Evolutionary conservation across 1,139 yeast species (phyloP), one percentile per base, ranked within the genome.

Genomic region (Nakaseomyces nivariensis): DNA sequence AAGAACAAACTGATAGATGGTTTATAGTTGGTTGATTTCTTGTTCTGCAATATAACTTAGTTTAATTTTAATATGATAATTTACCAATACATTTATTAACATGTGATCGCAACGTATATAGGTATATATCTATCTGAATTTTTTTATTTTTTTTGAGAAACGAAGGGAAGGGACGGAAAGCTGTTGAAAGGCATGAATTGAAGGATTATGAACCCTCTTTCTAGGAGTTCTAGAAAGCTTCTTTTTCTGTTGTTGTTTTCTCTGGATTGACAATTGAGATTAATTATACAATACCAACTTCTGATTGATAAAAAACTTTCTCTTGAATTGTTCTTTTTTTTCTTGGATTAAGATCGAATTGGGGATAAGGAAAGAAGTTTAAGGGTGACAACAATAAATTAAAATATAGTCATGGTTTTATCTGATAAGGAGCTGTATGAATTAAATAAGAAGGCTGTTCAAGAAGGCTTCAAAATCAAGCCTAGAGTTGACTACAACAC

Each of bases 401-500:
- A 47, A n/a, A 33, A 37, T 29, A 37, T n/a, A 45, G 46, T 43
- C 25, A 61, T 61, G 65, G 60, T 54, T 46, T 52, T 63, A 42
- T 63, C 72, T 33, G 72, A 71, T 56, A 65, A 67, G 56, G 72
- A 71, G 58, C 55, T 71, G 56, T 71, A 64, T 67, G 96, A 87
- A 60, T 75, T 89, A 65, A 89, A 89, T 77, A 87, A 88, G 70
- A 80, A 82, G 68, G 97, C 97, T 48, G 97, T 83, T 51, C 85
- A 92, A 52, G 85, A 87, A 67, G 94, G 95, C 59, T 88, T 88
- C 74, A 82, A 85, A 58, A 82, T 89, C 65, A 83, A 86, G 67
- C 97, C 97, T 55, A 83, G 96, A 72, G 70, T 87, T 60, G 85
- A 82, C 63, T 92, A 92, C 73, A 92, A 92, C 74, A 92, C 98